Evolutionary conservation across 1,139 yeast species (phyloP), one percentile per base, ranked within the genome.

Genomic region (Yamadazyma triangularis): DNA sequence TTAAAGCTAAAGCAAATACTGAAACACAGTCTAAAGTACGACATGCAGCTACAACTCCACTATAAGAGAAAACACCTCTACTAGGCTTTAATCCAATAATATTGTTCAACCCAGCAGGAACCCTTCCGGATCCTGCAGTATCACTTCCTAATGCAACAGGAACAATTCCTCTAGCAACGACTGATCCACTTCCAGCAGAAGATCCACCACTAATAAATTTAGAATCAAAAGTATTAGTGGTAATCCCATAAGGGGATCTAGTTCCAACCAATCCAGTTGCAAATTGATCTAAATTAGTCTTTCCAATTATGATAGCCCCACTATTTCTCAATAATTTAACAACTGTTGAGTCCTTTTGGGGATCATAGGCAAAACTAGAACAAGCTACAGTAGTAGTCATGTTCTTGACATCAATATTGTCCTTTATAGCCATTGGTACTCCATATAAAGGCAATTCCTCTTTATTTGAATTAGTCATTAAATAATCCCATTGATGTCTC

Each of bases 101-200:
- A 56, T 89, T 89, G 68, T 91, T 91, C 46, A 89, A 70, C 15
- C 88, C 91, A 11, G 97, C 97, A 15, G 98, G 98, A 19, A 91
- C 97, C 50, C 97, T 73, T 28, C 96, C 96, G 9, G 95, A 85
- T 15, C 98, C 98, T n/a, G 97, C 97, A 26, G 98, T 91, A 53
- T 91, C 98, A 7, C 97, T 89, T 29, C 97, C 97, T 45, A 91
- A 68, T 3, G 96, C 70, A 31, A 89, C 49, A 16, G 97, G 96
- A 12, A 85, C 96, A 33, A 81, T 69, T 33, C 97, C 97, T 44
- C 88, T 70, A 13, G 88, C 88, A 14, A 87, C 96, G 19, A 81
- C 91, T 11, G 82, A 79, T 5, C 95, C 94, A 15, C 95, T 85
- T 11, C 98, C 98, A 2, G 96, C 87, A 21, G 94, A 81, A 6